Base-by-base conservation (phyloP, 495 filamentous ascomycete genomes). In the Hypoxylon trugodes region DNA sequence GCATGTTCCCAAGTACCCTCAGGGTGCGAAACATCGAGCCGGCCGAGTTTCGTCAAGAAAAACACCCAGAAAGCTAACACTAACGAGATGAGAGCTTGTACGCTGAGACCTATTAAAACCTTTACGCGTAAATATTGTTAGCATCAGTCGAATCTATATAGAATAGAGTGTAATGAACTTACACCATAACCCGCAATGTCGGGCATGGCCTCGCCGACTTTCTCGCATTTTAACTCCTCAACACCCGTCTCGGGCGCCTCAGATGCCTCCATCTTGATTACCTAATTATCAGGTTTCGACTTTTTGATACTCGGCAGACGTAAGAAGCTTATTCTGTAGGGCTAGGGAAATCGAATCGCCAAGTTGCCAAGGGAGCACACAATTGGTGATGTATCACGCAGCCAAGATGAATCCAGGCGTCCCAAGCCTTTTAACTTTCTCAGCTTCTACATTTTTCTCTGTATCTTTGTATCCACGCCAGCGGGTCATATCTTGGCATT, bases 31-130 rank as follows among this genome's bases (percentile, higher is more conserved):
- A 64, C 38, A 30, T 65, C 49, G 6, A 72, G 50, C 6, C 77
- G 75, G 68, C 76, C 73, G 70, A 73, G 70, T 42, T 76, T 67
- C 55, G 79, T 74, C 52, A 78, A 33, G 73, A 79, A 66, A 73
- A 80, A 70, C 49, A 80, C 68, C 77, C 79, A 72, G 43, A 77
- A 26, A 0, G 69, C 40, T 48, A 77, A 37, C 52, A 65, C 37
- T 52, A 79, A 35, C 30, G 69, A 58, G 59, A 79, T 68, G 12
- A 67, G 48, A 12, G 67, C 70, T 16, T 75, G 73, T 15, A 62
- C 73, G 30, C 57, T 67, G 47, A 77, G 72, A 45, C 74, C 69
- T 25, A 75, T 43, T 19, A 77, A 48, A 26, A 75, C 61, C 73
- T 77, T 62, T 2, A 19, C 10, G 24, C 9, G 24, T 42, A 12